These are phyloP conservation scores for Carallia brachiata DNA, from an alignment of 345 rosid genomes.

Conservation along the genomic window DNA sequence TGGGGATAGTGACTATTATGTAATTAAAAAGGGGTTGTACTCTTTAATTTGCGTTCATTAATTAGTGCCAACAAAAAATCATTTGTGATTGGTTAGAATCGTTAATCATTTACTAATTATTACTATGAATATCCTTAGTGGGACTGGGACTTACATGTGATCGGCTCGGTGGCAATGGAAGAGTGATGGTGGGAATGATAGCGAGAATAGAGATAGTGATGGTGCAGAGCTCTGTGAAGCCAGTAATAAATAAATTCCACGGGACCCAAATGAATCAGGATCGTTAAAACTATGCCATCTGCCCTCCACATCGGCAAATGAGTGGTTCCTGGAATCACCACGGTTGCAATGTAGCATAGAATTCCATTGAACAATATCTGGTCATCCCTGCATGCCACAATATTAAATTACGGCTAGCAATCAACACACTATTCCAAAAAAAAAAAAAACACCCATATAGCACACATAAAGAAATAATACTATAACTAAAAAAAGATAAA, in stretches of 20 bases:
- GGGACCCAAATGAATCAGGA: slow-evolving; percentile 62
- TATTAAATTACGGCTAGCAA: no score
- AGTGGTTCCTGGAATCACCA: slow-evolving; percentile 21
- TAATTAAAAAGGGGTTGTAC: no score
- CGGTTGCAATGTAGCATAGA: slow-evolving; percentile 32
- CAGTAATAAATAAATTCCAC: slow-evolving; percentile 84
- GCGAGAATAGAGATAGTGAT: slow-evolving; percentile 77
- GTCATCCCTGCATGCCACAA: slow-evolving; percentile 54
- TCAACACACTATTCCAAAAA: no score
- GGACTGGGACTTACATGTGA: slow-evolving; percentile 43
- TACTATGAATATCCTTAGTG: no score
- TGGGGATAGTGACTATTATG: no score
- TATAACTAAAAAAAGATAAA: no score
- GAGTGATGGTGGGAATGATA: slow-evolving; percentile 95
- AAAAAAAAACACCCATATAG: no score
- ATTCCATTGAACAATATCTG: slow-evolving; percentile 61
- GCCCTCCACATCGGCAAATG: slow-evolving; percentile 58
- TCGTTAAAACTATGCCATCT: slow-evolving; percentile 47
- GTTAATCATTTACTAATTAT: no score
- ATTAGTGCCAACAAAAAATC: no score
- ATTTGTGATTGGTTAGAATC: no score
- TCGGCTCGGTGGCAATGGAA: slow-evolving; percentile 81
- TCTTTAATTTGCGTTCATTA: no score
- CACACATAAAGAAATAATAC: no score
- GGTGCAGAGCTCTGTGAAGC: slow-evolving; percentile 78